Percentiles rank a stretch among this genome's conserved stretches.
Conservation (phyloP, 805 yeast genomes). For the Millerago galiae region DNA sequence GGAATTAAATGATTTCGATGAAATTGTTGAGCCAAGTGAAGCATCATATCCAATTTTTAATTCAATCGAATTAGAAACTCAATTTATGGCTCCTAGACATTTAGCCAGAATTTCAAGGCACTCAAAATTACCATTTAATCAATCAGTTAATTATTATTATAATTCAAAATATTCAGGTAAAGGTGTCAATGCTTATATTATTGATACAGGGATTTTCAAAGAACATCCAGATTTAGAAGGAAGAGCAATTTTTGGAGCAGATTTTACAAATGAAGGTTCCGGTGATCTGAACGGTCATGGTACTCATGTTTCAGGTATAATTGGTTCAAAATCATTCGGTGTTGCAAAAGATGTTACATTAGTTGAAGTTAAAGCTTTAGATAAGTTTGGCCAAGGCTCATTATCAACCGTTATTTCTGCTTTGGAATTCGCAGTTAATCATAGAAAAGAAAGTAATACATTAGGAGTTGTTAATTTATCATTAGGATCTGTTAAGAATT, state of each 20-base stretch:
- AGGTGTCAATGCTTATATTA: constrained; percentile 64
- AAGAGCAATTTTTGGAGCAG: constrained; percentile 52
- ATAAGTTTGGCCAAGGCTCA: constrained; percentile 62
- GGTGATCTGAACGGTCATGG: constrained; percentile 87
- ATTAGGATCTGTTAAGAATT: constrained; percentile 66
- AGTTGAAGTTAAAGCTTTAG: constrained; percentile 71
- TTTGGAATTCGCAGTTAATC: constrained; percentile 61
- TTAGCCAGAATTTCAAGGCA: constrained; percentile 56
- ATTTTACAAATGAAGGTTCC: constrained; percentile 45
- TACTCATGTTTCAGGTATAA: constrained; percentile 87
- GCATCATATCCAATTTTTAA: background rate
- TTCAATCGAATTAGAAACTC: constrained; percentile 21
- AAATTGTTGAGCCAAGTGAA: background rate
- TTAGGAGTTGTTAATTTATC: constrained; percentile 74
- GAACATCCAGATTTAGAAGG: constrained; percentile 60
- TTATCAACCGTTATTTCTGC: constrained; percentile 60
- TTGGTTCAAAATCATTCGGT: constrained; percentile 77
- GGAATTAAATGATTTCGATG: constrained; percentile 32
- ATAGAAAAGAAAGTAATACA: constrained; percentile 31
- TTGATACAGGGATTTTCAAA: constrained; percentile 76
- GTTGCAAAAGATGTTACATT: constrained; percentile 68
- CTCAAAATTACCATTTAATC: constrained; percentile 27
- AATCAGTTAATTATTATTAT: constrained; percentile 39
- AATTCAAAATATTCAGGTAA: constrained; percentile 43
- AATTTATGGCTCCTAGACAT: constrained; percentile 56